Base-by-base conservation (phyloP, 306 rosid genomes). In the Ammopiptanthus mongolicus region DNA sequence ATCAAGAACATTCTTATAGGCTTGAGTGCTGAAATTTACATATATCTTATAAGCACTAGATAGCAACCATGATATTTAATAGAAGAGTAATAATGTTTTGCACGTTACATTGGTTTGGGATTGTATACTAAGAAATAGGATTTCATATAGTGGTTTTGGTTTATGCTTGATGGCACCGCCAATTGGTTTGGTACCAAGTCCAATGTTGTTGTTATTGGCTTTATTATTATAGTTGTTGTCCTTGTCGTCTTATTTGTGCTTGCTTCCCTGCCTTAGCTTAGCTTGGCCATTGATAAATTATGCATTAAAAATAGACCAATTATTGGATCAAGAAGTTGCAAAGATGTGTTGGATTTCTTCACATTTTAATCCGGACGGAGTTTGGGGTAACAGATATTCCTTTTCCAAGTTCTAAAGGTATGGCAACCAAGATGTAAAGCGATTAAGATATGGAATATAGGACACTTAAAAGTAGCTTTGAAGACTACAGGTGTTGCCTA, bases 391-490 rank as follows among this genome's bases (percentile, higher is more conserved):
- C 42, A 73, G 68, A 11, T 8, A 1, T 60, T 42, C 5, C 31
- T 47, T 74, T 78, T 68, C 9, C 53, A 62, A 69, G 64, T 62
- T 62, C 64, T 64, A 74, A 78, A 74, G 83, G 69, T 9, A 44
- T 28, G 33, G 37, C 52, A 76, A 77, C 65, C 64, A 69, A 48
- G 53, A 79, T 62, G 69, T 63, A 84, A 79, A 78, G 81, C 65
- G 58, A 51, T 77, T 78, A 79, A 71, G 82, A 61, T 70, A 67
- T 42, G 76, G 75, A 79, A 78, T 64, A 68, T 39, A 61, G 67
- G 68, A 87, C 83, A 59, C 51, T 37, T 44, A 11, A 84, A 84
- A 78, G 84, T 70, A 19, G 63, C 76, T 78, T 88, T 73, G 64
- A 57, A 57, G 73, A 71, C 14, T 74, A 4, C 42, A 70, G 74